Percentiles rank a stretch among this genome's conserved stretches.
Evolutionary conservation across 345 rosid species (phyloP).

Genomic region (Abelmoschus esculentus): DNA sequence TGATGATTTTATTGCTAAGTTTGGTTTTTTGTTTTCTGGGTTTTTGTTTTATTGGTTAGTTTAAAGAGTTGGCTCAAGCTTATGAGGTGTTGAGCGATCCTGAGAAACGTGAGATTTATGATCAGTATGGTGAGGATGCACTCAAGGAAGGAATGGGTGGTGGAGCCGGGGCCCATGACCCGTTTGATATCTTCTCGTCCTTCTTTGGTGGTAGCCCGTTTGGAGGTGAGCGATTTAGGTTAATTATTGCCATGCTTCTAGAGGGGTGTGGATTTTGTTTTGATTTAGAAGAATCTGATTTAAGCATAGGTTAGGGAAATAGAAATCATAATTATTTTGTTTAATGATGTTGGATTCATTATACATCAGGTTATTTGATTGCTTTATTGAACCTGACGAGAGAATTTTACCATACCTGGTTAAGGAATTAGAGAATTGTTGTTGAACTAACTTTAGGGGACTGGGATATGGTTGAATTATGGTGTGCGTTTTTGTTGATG

Average conservation of each 20-base stretch:
- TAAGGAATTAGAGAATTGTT: background rate
- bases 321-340: background rate
- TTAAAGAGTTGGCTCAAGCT: conserved; percentile 86
- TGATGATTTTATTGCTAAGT: conserved; percentile 2
- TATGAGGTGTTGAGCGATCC: conserved; percentile 87
- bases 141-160: conserved; percentile 94
- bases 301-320: background rate
- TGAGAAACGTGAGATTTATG: conserved; percentile 82
- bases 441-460: background rate
- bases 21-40: background rate
- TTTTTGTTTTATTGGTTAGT: conserved; percentile 32
- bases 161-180: conserved; percentile 61
- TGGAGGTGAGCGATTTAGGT: conserved; percentile 39
- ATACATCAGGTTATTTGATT: background rate
- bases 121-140: conserved; percentile 86
- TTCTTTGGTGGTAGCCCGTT: conserved; percentile 73
- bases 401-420: background rate
- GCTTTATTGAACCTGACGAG: background rate
- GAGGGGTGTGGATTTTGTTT: background rate
- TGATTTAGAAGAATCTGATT: background rate
- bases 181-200: conserved; percentile 74
- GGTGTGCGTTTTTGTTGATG: conserved; percentile 1
- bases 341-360: background rate
- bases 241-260: background rate
- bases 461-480: background rate